phyloP scores from a whole-genome alignment of 2,329 filamentous ascomycete species.

The Aspergillus transmontanensis region DNA sequence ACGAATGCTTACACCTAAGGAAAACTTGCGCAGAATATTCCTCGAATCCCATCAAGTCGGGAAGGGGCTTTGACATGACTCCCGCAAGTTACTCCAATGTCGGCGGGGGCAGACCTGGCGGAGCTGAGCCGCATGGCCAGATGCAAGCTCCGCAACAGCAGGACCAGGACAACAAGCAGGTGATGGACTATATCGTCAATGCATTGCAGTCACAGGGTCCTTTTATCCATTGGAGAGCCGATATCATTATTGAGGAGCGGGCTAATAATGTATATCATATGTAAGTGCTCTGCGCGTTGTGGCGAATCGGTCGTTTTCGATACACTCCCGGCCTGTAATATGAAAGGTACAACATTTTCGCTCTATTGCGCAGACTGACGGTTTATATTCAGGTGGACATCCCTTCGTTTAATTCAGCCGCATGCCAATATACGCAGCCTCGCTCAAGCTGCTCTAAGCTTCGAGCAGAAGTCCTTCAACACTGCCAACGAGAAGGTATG shows the following conservation, averaged over 20 bases:
- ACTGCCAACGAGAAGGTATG: slow-evolving; percentile 40
- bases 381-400: slow-evolving; percentile 40
- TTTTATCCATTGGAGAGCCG: slow-evolving; percentile 49
- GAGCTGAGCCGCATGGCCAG: slow-evolving; percentile 33
- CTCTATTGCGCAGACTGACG: background rate
- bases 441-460: slow-evolving; percentile 45
- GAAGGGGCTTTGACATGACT: slow-evolving; percentile 35
- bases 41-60: slow-evolving; percentile 25
- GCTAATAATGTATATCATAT: slow-evolving; percentile 48
- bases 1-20: slow-evolving; percentile 10
- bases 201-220: slow-evolving; percentile 44
- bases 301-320: background rate
- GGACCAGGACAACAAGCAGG: slow-evolving; percentile 32
- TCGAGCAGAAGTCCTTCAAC: slow-evolving; percentile 49
- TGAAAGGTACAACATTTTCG: background rate
- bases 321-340: background rate
- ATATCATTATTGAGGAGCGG: slow-evolving; percentile 42
- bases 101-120: slow-evolving; percentile 38
- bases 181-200: slow-evolving; percentile 43
- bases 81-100: slow-evolving; percentile 41
- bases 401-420: slow-evolving; percentile 48
- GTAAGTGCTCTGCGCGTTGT: slow-evolving; percentile 30
- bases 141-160: slow-evolving; percentile 32
- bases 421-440: slow-evolving; percentile 41
- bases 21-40: slow-evolving; percentile 34